These are phyloP conservation scores for Misopates orontium DNA, from an alignment of 257 asterid genomes.

Conservation along the genomic window DNA sequence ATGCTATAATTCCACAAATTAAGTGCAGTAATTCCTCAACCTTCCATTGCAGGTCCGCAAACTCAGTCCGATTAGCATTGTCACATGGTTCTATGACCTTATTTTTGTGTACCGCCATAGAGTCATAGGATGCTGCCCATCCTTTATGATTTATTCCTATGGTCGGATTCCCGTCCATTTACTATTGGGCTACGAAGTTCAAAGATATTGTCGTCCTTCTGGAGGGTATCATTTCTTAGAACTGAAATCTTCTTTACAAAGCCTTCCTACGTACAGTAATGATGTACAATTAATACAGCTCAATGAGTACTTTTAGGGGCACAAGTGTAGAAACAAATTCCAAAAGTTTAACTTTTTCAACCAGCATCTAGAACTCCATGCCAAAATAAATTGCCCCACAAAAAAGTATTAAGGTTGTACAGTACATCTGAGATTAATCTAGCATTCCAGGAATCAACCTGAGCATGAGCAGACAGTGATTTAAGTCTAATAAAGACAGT, in stretches of 20 bases:
- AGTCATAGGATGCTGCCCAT: too few relatives aligned
- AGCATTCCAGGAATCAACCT: slow-evolving; percentile 18
- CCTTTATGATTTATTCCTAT: neutral
- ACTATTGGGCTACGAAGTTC: neutral
- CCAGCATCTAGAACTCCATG: neutral
- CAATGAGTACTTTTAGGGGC: too few relatives aligned
- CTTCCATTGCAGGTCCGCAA: slow-evolving; percentile 2
- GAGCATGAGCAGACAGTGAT: neutral
- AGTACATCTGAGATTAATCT: neutral
- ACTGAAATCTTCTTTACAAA: too few relatives aligned
- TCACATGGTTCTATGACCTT: neutral
- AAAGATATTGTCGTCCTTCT: neutral
- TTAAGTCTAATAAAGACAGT: neutral
- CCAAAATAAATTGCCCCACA: neutral
- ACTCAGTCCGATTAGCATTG: neutral
- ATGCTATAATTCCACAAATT: neutral
- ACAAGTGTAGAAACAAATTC: too few relatives aligned
- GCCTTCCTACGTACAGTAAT: neutral
- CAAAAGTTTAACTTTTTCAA: neutral
- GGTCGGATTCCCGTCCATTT: neutral
- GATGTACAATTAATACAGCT: neutral
- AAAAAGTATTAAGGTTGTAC: neutral
- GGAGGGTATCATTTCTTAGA: neutral
- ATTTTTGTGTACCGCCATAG: too few relatives aligned
- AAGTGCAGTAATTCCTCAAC: slow-evolving; percentile 10